Evolutionary conservation across 176 grass and related monocot species (phyloP).

Genomic region (Aegilops speltoides): DNA sequence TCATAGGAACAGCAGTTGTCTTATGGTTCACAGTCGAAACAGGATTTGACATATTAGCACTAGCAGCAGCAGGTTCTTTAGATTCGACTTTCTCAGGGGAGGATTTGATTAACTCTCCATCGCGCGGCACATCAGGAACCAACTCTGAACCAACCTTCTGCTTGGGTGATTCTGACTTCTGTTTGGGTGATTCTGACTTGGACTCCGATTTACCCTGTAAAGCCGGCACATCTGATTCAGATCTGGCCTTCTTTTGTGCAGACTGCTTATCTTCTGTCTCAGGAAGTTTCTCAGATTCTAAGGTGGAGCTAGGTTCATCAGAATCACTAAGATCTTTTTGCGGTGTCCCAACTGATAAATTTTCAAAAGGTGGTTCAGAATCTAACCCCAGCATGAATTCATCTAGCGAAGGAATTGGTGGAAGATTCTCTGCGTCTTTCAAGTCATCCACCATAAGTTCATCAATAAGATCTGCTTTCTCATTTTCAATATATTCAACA

Average conservation of each 20-base stretch:
- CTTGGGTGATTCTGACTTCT: slow-evolving; percentile 44
- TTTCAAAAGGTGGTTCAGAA: slow-evolving; percentile 91
- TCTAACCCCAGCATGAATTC: slow-evolving; percentile 95
- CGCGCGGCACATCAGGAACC: not conserved
- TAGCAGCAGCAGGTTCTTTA: slow-evolving; percentile 42
- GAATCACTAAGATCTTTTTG: slow-evolving; percentile 40
- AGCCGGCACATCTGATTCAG: slow-evolving; percentile 39
- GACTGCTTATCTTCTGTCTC: slow-evolving; percentile 35
- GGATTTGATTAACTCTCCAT: slow-evolving; percentile 34
- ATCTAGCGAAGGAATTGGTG: slow-evolving; percentile 82
- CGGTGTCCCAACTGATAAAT: slow-evolving; percentile 53
- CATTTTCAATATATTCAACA: slow-evolving; percentile 52
- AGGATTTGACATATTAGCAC: slow-evolving; percentile 48
- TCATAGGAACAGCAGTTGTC: slow-evolving; percentile 20
- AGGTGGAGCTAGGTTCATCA: slow-evolving; percentile 36
- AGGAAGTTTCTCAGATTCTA: slow-evolving; percentile 41
- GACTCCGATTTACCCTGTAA: slow-evolving; percentile 36
- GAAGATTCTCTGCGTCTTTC: slow-evolving; percentile 69
- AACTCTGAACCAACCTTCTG: slow-evolving; percentile 19
- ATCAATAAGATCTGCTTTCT: slow-evolving; percentile 84
- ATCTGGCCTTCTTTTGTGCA: slow-evolving; percentile 23
- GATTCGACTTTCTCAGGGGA: slow-evolving; percentile 28
- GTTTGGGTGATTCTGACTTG: slow-evolving; percentile 42
- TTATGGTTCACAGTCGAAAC: not conserved
- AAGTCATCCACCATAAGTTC: slow-evolving; percentile 93